phyloP scores from a whole-genome alignment of 768 basidiomycete species.

The Boletus rubroflammeus region DNA sequence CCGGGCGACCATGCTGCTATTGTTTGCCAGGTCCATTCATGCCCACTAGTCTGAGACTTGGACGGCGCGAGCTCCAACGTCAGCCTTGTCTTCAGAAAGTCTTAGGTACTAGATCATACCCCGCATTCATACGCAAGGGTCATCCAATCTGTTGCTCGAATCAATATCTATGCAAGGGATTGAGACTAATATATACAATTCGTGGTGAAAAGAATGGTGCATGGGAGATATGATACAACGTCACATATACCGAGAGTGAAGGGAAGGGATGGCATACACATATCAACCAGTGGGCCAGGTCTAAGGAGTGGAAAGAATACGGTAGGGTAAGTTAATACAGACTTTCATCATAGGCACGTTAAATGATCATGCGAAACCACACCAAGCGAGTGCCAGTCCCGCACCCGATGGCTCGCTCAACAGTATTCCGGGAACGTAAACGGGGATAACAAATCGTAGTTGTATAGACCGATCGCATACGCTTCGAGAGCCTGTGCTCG shows the following conservation, averaged over 20 bases:
- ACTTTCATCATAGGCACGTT: neutral
- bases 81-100: neutral
- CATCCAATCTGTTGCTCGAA: neutral
- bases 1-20: neutral
- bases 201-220: neutral
- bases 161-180: neutral
- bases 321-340: neutral
- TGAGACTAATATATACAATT: neutral
- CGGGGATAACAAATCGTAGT: slow-evolving; percentile 22
- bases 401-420: slow-evolving; percentile 1
- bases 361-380: neutral
- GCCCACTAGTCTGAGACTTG: neutral
- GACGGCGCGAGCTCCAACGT: neutral
- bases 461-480: slow-evolving; percentile 29
- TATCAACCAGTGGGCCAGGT: neutral
- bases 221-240: slow-evolving; percentile 4
- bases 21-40: neutral
- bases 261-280: neutral
- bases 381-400: neutral
- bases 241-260: neutral
- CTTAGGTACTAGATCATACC: slow-evolving; percentile 1
- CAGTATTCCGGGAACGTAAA: slow-evolving; percentile 19
- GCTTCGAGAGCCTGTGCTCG: slow-evolving; percentile 28
- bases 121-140: neutral
- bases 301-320: neutral